Percentiles rank a stretch among this genome's conserved stretches.
phyloP scores from a whole-genome alignment of 2,329 filamentous ascomycete genomes.

The Plenodomus tracheiphilus region DNA sequence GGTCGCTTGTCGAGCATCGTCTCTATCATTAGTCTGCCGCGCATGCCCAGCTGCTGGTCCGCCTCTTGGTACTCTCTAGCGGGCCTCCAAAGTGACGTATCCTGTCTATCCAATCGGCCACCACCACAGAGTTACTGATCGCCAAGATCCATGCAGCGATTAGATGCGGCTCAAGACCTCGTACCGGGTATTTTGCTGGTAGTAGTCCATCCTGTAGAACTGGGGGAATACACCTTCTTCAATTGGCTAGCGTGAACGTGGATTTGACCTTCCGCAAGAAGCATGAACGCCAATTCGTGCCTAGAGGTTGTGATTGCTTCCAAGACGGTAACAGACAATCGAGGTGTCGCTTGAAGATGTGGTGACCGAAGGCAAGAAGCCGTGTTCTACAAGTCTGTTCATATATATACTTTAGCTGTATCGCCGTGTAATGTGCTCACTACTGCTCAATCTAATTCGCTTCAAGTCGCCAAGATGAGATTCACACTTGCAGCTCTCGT shows the following conservation, averaged over 20 bases:
- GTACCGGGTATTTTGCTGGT: conserved; percentile 4
- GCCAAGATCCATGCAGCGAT: not conserved
- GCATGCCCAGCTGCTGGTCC: not conserved
- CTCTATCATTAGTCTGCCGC: not conserved
- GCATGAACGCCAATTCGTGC: conserved; percentile 13
- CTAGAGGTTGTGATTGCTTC: conserved; percentile 10
- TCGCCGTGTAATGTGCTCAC: conserved; percentile 20
- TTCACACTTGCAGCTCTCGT: conserved; percentile 25
- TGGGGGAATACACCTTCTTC: conserved; percentile 7
- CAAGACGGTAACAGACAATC: conserved; percentile 9
- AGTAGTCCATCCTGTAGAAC: not conserved
- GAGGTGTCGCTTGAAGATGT: conserved; percentile 4
- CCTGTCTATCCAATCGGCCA: not conserved
- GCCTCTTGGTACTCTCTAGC: not conserved
- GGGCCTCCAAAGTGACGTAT: not conserved
- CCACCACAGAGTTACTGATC: not conserved
- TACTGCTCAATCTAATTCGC: conserved; percentile 25
- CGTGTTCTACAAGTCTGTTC: not conserved
- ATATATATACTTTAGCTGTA: conserved; percentile 19
- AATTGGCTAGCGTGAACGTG: conserved; percentile 5
- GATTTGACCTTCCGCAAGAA: conserved; percentile 14
- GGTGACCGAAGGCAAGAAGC: not conserved
- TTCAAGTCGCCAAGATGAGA: conserved; percentile 27
- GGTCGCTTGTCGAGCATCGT: not conserved
- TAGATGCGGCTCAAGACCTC: not conserved